phyloP scores from a whole-genome alignment of 805 yeast genomes.

The Priceomyces haplophilus region DNA sequence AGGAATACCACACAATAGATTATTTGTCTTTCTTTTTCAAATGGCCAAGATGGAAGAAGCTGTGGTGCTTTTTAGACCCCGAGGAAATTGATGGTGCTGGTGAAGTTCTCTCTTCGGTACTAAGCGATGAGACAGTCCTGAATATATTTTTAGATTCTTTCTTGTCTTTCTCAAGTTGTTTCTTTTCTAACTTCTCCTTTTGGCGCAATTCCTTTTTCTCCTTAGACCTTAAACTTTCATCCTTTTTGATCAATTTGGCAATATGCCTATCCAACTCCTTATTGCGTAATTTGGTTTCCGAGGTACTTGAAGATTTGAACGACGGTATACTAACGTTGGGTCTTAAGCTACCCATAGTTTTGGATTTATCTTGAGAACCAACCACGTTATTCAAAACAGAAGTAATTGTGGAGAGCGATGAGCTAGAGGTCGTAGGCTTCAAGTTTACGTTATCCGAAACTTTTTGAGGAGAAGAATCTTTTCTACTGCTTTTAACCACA shows the following conservation, averaged over 20 bases:
- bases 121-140: not conserved
- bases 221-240: constrained; percentile 21
- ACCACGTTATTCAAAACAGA: constrained; percentile 6
- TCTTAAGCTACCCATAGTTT: constrained; percentile 11
- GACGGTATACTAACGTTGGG: not conserved
- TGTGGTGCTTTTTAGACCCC: constrained; percentile 13
- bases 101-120: constrained; percentile 1
- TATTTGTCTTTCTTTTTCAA: constrained; percentile 5
- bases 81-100: constrained; percentile 7
- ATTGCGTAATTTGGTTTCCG: constrained; percentile 20
- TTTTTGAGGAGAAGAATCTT: not conserved
- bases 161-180: constrained; percentile 4
- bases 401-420: constrained; percentile 13
- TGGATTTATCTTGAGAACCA: constrained; percentile 9
- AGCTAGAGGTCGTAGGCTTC: constrained; percentile 9
- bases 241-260: constrained; percentile 30
- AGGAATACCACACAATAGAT: too few relatives aligned
- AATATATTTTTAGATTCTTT: constrained; percentile 1
- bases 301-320: not conserved
- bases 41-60: constrained; percentile 19
- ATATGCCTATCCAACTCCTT: constrained; percentile 32
- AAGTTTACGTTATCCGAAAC: constrained; percentile 1
- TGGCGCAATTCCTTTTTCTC: constrained; percentile 6
- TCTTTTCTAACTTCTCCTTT: constrained; percentile 3
- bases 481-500: too few relatives aligned